Percentiles rank a stretch among this genome's conserved stretches.
These are phyloP conservation scores for Pseudodiploospora longispora DNA, from an alignment of 2,329 filamentous ascomycete species.

Conservation along the genomic window DNA sequence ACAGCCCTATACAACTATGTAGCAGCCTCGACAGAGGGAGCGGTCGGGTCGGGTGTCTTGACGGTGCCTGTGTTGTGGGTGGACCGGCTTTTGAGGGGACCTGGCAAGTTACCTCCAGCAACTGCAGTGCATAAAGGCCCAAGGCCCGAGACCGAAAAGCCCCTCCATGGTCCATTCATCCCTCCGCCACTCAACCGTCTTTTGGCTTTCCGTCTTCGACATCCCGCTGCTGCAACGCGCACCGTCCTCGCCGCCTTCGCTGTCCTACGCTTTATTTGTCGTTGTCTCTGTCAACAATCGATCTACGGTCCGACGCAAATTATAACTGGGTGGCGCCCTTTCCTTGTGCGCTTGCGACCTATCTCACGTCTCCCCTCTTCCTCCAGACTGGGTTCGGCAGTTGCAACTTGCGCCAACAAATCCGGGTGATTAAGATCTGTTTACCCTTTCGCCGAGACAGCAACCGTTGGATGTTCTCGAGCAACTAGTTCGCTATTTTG, in stretches of 20 bases:
- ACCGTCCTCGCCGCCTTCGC: background rate
- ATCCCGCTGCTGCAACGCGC: background rate
- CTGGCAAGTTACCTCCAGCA: no score
- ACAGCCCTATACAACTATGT: no score
- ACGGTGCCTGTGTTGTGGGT: no score
- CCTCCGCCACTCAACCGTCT: background rate
- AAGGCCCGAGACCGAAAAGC: background rate
- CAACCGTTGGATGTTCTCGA: no score
- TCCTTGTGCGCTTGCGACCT: no score
- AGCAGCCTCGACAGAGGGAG: no score
- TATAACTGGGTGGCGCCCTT: no score
- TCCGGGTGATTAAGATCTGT: no score
- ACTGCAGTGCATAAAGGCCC: background rate
- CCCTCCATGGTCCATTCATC: conserved; percentile 7
- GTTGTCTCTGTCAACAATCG: background rate
- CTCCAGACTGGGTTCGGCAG: conserved; percentile 5
- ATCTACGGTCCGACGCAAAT: background rate
- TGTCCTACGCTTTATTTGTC: background rate
- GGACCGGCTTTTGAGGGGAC: no score
- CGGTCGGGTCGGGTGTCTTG: no score
- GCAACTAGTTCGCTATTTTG: no score
- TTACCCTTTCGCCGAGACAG: no score
- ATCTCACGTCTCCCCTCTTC: background rate
- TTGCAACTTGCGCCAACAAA: background rate
- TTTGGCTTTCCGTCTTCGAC: background rate